Conservation (phyloP, 1,139 yeast genomes). For the Spencermartinsiella ligniputridi region DNA sequence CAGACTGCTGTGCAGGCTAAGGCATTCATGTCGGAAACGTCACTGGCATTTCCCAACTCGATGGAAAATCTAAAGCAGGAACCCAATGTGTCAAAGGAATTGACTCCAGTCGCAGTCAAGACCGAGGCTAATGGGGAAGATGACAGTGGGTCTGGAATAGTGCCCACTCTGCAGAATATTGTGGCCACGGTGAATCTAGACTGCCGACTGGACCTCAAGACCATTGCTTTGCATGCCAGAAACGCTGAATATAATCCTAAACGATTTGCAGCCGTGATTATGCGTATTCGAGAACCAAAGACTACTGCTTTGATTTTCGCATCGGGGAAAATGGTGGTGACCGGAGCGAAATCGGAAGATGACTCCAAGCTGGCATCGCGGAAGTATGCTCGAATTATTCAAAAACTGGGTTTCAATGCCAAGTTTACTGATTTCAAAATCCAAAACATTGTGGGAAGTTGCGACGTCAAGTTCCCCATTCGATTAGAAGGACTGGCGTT, state of each 20-base stretch:
- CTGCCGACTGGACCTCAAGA: conserved; percentile 90
- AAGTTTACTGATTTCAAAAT: conserved; percentile 92
- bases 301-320: conserved; percentile 98
- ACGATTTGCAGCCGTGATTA: conserved; percentile 98
- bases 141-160: conserved; percentile 86
- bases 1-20: conserved; percentile 79
- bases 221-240: conserved; percentile 97
- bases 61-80: conserved; percentile 23
- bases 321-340: conserved; percentile 98
- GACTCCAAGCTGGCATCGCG: conserved; percentile 96
- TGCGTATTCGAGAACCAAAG: conserved; percentile 99
- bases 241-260: conserved; percentile 97
- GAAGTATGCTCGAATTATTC: conserved; percentile 96
- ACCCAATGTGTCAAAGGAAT: not conserved
- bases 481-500: conserved; percentile 97
- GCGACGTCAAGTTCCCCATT: conserved; percentile 95
- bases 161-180: conserved; percentile 92
- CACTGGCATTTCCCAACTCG: conserved; percentile 55
- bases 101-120: conserved; percentile 34
- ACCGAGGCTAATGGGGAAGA: conserved; percentile 10
- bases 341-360: conserved; percentile 98
- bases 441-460: conserved; percentile 96
- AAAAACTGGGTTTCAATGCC: conserved; percentile 92
- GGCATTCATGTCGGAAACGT: conserved; percentile 65
- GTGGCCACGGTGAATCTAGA: conserved; percentile 98